Base-by-base conservation (phyloP, 495 filamentous ascomycete genomes). In the Jackrogersella multiformis region DNA sequence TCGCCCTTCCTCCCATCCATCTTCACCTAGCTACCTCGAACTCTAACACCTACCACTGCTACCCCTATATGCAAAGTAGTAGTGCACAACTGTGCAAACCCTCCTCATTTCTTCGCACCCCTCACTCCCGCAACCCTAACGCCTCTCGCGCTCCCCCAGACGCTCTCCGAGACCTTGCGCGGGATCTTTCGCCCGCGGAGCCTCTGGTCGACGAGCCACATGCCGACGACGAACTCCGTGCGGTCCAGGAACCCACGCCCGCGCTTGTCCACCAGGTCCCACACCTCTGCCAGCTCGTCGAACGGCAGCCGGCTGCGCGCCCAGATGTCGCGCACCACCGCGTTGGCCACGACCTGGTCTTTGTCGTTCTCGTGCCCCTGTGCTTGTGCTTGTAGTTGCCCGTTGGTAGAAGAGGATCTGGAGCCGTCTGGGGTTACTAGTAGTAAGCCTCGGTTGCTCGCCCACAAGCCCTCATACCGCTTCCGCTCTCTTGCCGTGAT, bases 401-500 rank as follows among this genome's bases (percentile, higher is more conserved):
- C 45, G 45, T 49, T 49, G 1, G 45, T 36, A 18, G 35, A 30
- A 23, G 41, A 48, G 30, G 26, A 24, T 2, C 5, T 36, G 30
- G 36, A 35, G 30, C 26, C n/a, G 60, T 39, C 53, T 66, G 48
- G 24, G 0, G 46, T 24, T 4, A 41, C 57, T 0, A 87, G 76
- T 23, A 84, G 77, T n/a, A 94, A 56, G 0, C 93, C 94, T 60
- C 87, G 87, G 71, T 99, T 98, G 15, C 92, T 93, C 21, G 96
- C 95, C 93, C 93, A 99, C 2, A 99, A 89, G 4, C 93, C 96
- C 78, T 98, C 95, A 71, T 98, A 98, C n/a, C 94, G 83, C 69
- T 91, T 92, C 35, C 93, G 84, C 71, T 97, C 92, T 7, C 87
- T 78, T 59, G 90, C 86, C 0, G 90, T 91, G 36, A 98, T 83